These are phyloP conservation scores for Sporisorium iseilematis-ciliati DNA, from an alignment of 1,284 basidiomycete genomes.

Conservation along the genomic window DNA sequence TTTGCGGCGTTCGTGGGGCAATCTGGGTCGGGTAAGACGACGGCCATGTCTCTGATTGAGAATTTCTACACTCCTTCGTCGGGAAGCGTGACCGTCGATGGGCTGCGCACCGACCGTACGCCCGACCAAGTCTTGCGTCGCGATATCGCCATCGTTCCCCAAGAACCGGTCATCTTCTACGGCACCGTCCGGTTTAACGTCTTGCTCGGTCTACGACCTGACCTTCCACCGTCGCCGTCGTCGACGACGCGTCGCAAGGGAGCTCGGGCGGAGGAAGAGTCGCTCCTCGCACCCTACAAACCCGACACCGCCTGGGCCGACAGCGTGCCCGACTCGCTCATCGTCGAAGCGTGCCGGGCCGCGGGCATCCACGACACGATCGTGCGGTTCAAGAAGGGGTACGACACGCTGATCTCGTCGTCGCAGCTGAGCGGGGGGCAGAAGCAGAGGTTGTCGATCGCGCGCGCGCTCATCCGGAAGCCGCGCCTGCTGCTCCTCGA, in stretches of 20 bases:
- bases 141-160: slow-evolving; percentile 58
- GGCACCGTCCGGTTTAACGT: slow-evolving; percentile 72
- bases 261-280: slow-evolving; percentile 56
- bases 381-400: slow-evolving; percentile 87
- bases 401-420: slow-evolving; percentile 75
- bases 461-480: slow-evolving; percentile 62
- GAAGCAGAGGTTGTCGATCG: slow-evolving; percentile 61
- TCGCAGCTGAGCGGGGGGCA: slow-evolving; percentile 66
- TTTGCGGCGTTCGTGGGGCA: slow-evolving; percentile 73
- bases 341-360: slow-evolving; percentile 17
- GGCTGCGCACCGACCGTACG: slow-evolving; percentile 90
- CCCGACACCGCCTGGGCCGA: slow-evolving; percentile 27
- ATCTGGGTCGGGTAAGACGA: slow-evolving; percentile 65
- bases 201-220: slow-evolving; percentile 37
- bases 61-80: slow-evolving; percentile 76
- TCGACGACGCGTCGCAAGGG: slow-evolving; percentile 33
- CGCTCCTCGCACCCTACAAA: slow-evolving; percentile 29
- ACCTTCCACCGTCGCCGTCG: slow-evolving; percentile 26
- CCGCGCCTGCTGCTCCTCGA: slow-evolving; percentile 61
- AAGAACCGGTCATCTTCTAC: slow-evolving; percentile 71
- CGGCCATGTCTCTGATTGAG: slow-evolving; percentile 70
- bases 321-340: slow-evolving; percentile 13
- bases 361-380: slow-evolving; percentile 78
- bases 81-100: slow-evolving; percentile 81
- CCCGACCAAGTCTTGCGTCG: slow-evolving; percentile 71